Base-by-base conservation (phyloP, 2,329 filamentous ascomycete species). In the Graphium sp. region DNA sequence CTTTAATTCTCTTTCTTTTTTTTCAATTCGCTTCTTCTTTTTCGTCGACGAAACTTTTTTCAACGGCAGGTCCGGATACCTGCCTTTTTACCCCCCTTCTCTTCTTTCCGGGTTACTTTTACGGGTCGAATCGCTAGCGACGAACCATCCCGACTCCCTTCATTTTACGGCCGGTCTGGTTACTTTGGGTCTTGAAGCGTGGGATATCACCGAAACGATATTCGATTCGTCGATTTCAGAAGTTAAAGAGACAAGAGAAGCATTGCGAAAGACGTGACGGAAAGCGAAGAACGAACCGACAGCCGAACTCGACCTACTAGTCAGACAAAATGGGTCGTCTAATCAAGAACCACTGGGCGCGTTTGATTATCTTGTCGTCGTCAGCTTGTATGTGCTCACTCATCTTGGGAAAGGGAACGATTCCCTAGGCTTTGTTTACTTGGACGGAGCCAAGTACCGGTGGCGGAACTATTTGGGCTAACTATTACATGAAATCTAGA, bases 291-390 rank as follows among this genome's bases (percentile, higher is more conserved):
- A 20, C 13, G 17, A 14, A 21, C 29, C 12, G 18, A 26, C 24
- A 18, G 37, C 31, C 29, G 28, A 35, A 31, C 28, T 33, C 27
- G 23, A 27, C 18, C 29, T 33, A 29, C 30, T 33, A 22, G 29
- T 34, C 31, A 15, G 30, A 29, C 52, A 58, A 40, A 37, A 98
- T 98, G 89, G 89, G 89, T 54, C 89, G 78, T 57, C 74, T 98
- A 49, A 95, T 98, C 62, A 98, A 98, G 68, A 95, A 95, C 62
- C 89, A 98, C 62, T 93, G 83, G 83, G 89, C 84, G 41, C 78
- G 89, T 35, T 74, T 98, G 45, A 89, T 98, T 47, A 68, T 92
- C 53, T 62, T 98, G 49, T 82, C 81, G 17, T 83, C 89, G 21
- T 77, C 82, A 38, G 53, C 61, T 32, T 85, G 79, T 84, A 71